Evolutionary conservation across 2,329 filamentous ascomycete species (phyloP), one percentile per base, ranked within the genome.

Genomic region (Phaeoacremonium minimum): DNA sequence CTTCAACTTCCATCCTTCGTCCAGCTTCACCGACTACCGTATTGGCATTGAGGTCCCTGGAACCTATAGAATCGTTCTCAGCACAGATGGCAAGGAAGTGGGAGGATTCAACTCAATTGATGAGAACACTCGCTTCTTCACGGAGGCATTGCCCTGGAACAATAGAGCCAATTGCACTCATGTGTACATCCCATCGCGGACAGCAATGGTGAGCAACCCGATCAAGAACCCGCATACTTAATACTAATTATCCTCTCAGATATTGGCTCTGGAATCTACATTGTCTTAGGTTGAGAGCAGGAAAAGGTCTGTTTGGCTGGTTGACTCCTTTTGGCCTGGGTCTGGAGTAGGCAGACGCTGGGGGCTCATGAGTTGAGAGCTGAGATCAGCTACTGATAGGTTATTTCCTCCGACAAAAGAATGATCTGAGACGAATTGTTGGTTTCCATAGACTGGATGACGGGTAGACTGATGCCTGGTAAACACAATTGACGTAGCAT

Each of bases 1-100:
- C 50, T 97, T 98, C 75, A 98, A 98, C 66, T 96, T 97, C 73
- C 83, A 97, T 57, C 81, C 87, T 0, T 78, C 77, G 18, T 67
- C 83, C 48, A 95, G 88, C 61, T 98, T 85, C 64, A 83, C 83
- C 9, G 93, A 97, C 63, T 98, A 96, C 60, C 80, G 91, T 26
- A 83, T 98, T 32, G 93, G 93, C 14, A 74, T 98, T 28, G 88
- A 97, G 35, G 71, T 79, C 15, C 66, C 84, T 4, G 93, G 93
- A 28, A 95, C 87, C 2, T 98, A 98, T 63, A 76, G 79, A 37
- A 80, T 95, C 37, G 83, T 95, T 4, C 71, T 98, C 30, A 88
- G 91, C 60, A 83, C 83, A 0, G 93, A 98, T 58, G 71, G 74
- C 33, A 73, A 79, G 50, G 77, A 78, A 2, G 87, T 88, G 50